phyloP scores from a whole-genome alignment of 2,329 filamentous ascomycete genomes.

The Arthrobotrys conoides region DNA sequence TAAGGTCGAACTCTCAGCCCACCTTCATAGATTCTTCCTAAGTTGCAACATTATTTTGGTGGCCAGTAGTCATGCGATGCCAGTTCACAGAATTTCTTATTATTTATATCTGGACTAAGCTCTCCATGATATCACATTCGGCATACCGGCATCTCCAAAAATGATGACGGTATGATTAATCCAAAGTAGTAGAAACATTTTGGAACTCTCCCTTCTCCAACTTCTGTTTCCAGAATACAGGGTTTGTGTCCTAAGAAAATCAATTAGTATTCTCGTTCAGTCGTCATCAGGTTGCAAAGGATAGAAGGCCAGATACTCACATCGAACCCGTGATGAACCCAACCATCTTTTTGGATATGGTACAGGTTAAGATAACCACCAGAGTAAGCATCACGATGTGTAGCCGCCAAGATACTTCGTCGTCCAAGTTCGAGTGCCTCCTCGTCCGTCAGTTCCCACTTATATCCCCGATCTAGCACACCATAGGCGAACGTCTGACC shows the following conservation, averaged over 20 bases:
- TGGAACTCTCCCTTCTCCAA: constrained; percentile 98
- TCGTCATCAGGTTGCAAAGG: background rate
- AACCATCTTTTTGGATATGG: constrained; percentile 98
- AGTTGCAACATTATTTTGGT: too few species aligned
- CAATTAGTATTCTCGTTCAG: constrained; percentile 2
- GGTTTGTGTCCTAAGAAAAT: constrained; percentile 82
- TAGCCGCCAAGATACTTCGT: constrained; percentile 93
- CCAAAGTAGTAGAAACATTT: constrained; percentile 80
- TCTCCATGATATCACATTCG: background rate
- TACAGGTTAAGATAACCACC: constrained; percentile 99
- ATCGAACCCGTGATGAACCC: constrained; percentile 98
- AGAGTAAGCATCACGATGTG: constrained; percentile 97
- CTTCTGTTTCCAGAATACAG: constrained; percentile 99
- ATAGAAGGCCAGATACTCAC: constrained; percentile 57
- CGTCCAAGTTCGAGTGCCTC: constrained; percentile 91
- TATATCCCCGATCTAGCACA: constrained; percentile 95
- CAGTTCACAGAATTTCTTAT: constrained; percentile 17
- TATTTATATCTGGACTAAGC: constrained; percentile 17
- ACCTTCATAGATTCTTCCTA: background rate
- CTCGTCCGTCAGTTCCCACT: constrained; percentile 86
- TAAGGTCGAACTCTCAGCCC: background rate
- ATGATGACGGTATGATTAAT: constrained; percentile 11
- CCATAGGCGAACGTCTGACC: constrained; percentile 99
- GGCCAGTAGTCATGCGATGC: too few species aligned
- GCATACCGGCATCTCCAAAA: background rate